Evolutionary conservation across 2,329 filamentous ascomycete species (phyloP), one percentile per base, ranked within the genome.

Genomic region (Zelopaecilomyces penicillatus): DNA sequence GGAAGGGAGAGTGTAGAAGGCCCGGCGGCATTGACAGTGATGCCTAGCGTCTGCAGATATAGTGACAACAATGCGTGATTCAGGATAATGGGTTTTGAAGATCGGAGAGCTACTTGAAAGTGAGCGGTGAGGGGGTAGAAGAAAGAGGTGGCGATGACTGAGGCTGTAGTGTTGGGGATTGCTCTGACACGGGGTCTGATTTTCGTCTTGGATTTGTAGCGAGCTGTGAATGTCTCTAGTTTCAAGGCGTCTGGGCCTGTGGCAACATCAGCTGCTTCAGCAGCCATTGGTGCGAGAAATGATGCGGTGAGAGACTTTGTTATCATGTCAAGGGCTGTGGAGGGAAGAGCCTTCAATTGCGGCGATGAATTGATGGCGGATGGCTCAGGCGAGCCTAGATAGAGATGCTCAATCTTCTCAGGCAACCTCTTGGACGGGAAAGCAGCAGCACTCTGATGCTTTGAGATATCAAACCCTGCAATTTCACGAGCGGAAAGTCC

Each of bases 351-450:
- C 51, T 74, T 76, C n/a, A 76, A 68, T 1, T 62, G 58, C 0
- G 67, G 66, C 12, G 63, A 52, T 3, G 52, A 43, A 1, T 52
- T 45, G 33, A 47, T 50, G 10, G 51, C 57, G 6, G 41, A 54
- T 11, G 48, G 53, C 37, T 37, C 51, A 41, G 59, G 53, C 26
- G 65, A 50, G 37, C 65, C 53, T 7, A 77, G 58, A 59, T 91
- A 96, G 2, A 88, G 66, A 11, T 75, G 76, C 58, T 94, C 86
- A 41, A 95, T 73, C 52, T 78, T 80, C 39, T 78, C 70, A 0
- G 90, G 86, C 0, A 97, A 79, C 32, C 71, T 74, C 57, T 94
- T 94, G 11, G 85, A 91, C 0, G 91, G 87, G 57, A 96, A 97
- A 0, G 74, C 65, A 2, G 73, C 64, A 1, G 65, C 62, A 0